Evolutionary conservation across 2,329 filamentous ascomycete species (phyloP).

Genomic region (Rugonectria rugulosa): DNA sequence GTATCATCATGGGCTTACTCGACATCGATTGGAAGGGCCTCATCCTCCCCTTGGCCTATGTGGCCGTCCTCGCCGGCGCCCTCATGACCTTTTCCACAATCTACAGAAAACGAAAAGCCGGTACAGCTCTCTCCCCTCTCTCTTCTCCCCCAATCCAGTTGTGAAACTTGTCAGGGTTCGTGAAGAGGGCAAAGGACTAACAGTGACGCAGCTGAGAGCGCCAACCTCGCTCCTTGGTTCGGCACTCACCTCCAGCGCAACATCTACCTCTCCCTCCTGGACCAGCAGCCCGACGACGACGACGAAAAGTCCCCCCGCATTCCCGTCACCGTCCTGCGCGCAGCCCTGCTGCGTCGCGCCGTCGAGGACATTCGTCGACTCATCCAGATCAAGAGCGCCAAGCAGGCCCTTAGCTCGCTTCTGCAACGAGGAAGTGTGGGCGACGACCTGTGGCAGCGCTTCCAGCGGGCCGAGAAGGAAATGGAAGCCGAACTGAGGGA

Average conservation of each 20-base stretch:
- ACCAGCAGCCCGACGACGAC: conserved; percentile 71
- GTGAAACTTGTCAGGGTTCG: too few relatives aligned
- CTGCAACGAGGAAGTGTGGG: conserved; percentile 92
- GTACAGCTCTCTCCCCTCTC: conserved; percentile 53
- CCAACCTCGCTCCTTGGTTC: conserved; percentile 94
- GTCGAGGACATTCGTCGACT: conserved; percentile 93
- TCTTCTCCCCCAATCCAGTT: not conserved
- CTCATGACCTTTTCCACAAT: conserved; percentile 91
- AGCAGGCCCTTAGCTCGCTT: conserved; percentile 83
- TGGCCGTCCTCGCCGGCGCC: conserved; percentile 85
- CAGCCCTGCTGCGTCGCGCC: conserved; percentile 86
- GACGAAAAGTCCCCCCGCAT: conserved; percentile 73
- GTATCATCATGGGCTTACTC: conserved; percentile 43
- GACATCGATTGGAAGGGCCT: conserved; percentile 83
- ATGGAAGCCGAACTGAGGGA: conserved; percentile 96
- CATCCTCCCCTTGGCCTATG: conserved; percentile 86
- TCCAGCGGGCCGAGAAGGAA: conserved; percentile 92
- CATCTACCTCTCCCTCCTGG: conserved; percentile 90
- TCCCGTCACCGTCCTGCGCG: conserved; percentile 85
- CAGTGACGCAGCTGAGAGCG: conserved; percentile 68
- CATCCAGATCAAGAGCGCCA: conserved; percentile 85
- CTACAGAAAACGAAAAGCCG: conserved; percentile 90
- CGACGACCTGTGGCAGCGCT: conserved; percentile 94
- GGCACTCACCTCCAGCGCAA: conserved; percentile 89
- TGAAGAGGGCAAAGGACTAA: too few relatives aligned